A percentile compares a stretch with the other conserved stretches of the same genome.
phyloP scores from a whole-genome alignment of 1,139 yeast genomes.

The Candida smagusa region DNA sequence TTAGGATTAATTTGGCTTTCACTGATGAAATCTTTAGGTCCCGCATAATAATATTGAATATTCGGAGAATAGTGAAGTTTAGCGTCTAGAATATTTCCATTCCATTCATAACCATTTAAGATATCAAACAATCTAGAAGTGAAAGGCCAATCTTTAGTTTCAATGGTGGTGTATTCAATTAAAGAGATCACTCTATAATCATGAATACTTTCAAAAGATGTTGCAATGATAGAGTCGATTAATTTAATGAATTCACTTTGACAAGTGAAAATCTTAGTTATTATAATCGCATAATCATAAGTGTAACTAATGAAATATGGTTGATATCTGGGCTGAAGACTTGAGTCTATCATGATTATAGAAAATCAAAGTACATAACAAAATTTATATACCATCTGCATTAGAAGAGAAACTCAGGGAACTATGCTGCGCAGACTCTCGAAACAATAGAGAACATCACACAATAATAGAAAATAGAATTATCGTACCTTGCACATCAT shows the following conservation, averaged over 20 bases:
- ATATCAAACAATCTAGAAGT: conserved; percentile 15
- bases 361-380: too few relatives aligned
- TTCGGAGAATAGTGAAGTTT: conserved; percentile 4
- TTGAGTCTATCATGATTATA: too few relatives aligned
- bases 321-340: too few relatives aligned
- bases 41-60: neutral
- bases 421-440: neutral
- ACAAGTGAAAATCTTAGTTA: too few relatives aligned
- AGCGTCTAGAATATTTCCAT: conserved; percentile 18
- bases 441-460: neutral
- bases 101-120: conserved; percentile 28
- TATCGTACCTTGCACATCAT: too few relatives aligned
- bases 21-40: conserved; percentile 12
- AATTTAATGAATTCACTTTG: conserved; percentile 8
- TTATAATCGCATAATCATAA: too few relatives aligned
- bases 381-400: too few relatives aligned
- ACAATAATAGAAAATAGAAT: too few relatives aligned
- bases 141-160: conserved; percentile 15
- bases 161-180: conserved; percentile 12
- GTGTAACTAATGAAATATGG: too few relatives aligned
- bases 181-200: neutral
- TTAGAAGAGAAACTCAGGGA: conserved; percentile 4
- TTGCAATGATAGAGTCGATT: conserved; percentile 15
- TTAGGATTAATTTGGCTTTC: conserved; percentile 34
- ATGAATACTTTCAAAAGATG: conserved; percentile 7